Percentiles rank a stretch among this genome's conserved stretches.
phyloP scores from a whole-genome alignment of 768 basidiomycete species.

The Mycena filopes region DNA sequence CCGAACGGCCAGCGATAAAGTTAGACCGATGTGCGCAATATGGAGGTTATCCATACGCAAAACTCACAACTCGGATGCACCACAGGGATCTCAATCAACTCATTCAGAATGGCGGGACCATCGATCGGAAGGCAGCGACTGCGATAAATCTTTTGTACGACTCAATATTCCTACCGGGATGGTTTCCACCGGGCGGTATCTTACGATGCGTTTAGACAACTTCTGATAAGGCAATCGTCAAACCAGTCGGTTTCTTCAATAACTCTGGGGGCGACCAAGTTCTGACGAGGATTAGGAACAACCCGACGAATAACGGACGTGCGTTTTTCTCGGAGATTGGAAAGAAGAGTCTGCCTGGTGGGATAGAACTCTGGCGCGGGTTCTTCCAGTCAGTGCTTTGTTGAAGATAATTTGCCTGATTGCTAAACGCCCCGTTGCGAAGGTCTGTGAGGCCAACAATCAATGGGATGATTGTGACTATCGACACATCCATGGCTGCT shows the following conservation, averaged over 20 bases:
- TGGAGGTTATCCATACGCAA: too few relatives aligned
- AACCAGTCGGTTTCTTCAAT: slow-evolving; percentile 51
- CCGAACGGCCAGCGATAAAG: slow-evolving; percentile 49
- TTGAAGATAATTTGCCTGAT: background rate
- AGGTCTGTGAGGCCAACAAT: slow-evolving; percentile 60
- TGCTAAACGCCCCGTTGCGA: background rate
- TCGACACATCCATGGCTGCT: slow-evolving; percentile 58
- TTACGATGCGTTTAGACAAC: too few relatives aligned
- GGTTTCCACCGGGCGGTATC: too few relatives aligned
- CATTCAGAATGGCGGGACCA: slow-evolving; percentile 23
- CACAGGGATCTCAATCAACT: slow-evolving; percentile 44
- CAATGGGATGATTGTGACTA: slow-evolving; percentile 52
- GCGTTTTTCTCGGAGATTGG: slow-evolving; percentile 51
- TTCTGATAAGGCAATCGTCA: slow-evolving; percentile 58
- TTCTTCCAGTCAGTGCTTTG: slow-evolving; percentile 58
- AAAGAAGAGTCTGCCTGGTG: slow-evolving; percentile 33
- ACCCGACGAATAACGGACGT: slow-evolving; percentile 54
- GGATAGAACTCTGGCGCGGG: slow-evolving; percentile 59
- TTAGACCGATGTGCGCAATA: slow-evolving; percentile 49
- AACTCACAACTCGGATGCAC: too few relatives aligned
- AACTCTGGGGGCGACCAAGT: background rate
- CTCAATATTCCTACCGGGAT: too few relatives aligned
- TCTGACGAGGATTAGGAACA: slow-evolving; percentile 42
- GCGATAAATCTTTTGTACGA: slow-evolving; percentile 59
- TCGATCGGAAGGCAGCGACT: slow-evolving; percentile 41